Evolutionary conservation across 495 filamentous ascomycete species (phyloP), one percentile per base, ranked within the genome.

Genomic region (Penicillium robsamsonii): DNA sequence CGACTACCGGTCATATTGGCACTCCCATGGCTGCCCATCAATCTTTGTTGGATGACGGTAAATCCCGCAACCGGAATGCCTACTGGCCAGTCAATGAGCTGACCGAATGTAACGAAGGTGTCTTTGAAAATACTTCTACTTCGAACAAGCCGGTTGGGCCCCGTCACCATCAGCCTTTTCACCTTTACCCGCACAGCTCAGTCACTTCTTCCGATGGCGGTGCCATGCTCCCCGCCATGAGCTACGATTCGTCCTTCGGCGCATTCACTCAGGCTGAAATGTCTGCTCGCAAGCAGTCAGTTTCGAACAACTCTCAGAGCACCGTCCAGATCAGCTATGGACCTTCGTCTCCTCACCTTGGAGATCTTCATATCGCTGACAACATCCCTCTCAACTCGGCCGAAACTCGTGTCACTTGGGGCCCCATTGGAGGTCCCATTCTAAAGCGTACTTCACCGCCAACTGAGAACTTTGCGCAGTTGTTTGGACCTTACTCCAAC

Each of bases 351-450:
- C 12, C 50, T 4, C 10, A 1, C 1, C 12, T 52, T 6, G 38
- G 25, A 9, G 27, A 43, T 22, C 46, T 49, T 6, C 20, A 17
- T 0, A 7, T 29, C 2, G n/a, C 25, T 1, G 30, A 53, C 5
- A 45, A 35, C 8, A 41, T 8, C 12, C 18, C 29, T 5, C 17
- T 53, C 5, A 27, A 17, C 2, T 42, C 17, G 11, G 6, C 4
- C 8, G 41, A 53, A 20, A 25, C 18, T 25, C 18, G 30, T 18
- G 27, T 35, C 30, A 35, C 51, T 11, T 53, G 51, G 51, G 51
- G 51, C 8, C 30, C 51, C 13, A 35, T 53, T 33, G 51, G 51
- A 11, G 42, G 38, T 17, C 51, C 51, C 1, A 35, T 53, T 20
- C 13, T 40, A 13, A 51, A 27, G 35, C 15, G 24, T 1, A 25